Conservation (phyloP, 169 alveolate species). For the Eimeria maxima region DNA sequence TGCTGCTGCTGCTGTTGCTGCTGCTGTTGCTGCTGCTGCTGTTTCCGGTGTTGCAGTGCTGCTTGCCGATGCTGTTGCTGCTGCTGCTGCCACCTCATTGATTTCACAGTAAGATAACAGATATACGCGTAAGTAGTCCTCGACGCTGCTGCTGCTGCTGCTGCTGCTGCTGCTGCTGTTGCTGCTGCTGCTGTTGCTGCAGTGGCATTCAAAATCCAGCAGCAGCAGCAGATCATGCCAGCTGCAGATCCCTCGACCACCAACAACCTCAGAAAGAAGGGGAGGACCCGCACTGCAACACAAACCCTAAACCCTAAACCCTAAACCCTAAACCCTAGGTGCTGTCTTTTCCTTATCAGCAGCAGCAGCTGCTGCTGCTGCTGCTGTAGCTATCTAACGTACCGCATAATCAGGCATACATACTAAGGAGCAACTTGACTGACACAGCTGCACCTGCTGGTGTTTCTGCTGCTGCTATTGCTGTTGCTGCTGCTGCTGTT, state of each 20-base stretch:
- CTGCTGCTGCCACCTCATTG: neutral
- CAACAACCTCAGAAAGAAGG: constrained; percentile 20
- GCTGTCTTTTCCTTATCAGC: too few relatives aligned
- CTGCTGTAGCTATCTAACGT: too few relatives aligned
- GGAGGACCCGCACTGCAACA: constrained; percentile 38
- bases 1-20: neutral
- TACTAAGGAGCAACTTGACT: neutral
- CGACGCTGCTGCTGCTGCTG: constrained; percentile 28
- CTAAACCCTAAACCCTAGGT: constrained; percentile 11
- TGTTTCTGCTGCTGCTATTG: neutral
- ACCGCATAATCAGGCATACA: neutral
- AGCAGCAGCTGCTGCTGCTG: too few relatives aligned
- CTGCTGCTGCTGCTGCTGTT: constrained; percentile 45
- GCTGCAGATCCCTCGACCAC: constrained; percentile 66
- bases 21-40: constrained; percentile 8
- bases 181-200: constrained; percentile 69
- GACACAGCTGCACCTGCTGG: neutral
- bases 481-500: constrained; percentile 3
- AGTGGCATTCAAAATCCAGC: constrained; percentile 66
- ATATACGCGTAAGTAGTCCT: neutral
- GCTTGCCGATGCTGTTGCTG: constrained; percentile 43
- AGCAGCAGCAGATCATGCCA: constrained; percentile 67
- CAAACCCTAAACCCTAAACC: constrained; percentile 4
- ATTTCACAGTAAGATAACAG: neutral
- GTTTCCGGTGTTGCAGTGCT: neutral